phyloP scores from a whole-genome alignment of 306 rosid genomes.

The Dalbergia cochinchinensis region DNA sequence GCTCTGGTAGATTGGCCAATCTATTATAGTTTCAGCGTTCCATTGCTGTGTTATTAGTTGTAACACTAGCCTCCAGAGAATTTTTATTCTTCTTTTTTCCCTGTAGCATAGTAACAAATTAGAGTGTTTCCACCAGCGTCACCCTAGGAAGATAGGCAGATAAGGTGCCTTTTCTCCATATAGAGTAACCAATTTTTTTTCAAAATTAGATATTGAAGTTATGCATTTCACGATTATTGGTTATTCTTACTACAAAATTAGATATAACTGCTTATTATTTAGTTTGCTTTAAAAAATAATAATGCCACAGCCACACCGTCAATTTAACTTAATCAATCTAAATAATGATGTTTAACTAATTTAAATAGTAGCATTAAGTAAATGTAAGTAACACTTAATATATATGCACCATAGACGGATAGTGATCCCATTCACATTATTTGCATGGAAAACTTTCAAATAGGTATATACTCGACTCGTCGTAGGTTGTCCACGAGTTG shows the following conservation, averaged over 20 bases:
- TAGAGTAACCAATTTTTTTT: conserved; percentile 25
- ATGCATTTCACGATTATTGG: neutral
- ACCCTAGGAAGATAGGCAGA: conserved; percentile 46
- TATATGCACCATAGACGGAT: no score
- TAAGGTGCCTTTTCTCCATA: conserved; percentile 34
- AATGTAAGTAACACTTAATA: no score
- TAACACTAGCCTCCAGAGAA: conserved; percentile 41
- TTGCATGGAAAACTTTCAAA: no score
- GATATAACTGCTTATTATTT: neutral
- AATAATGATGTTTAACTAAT: no score
- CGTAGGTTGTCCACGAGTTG: no score
- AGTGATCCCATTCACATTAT: no score
- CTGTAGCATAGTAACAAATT: conserved; percentile 49
- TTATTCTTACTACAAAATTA: neutral
- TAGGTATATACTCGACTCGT: no score
- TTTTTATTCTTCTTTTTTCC: neutral
- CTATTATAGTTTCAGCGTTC: conserved; percentile 53
- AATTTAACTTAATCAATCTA: no score
- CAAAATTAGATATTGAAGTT: neutral
- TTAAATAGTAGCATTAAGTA: no score
- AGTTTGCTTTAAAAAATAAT: neutral
- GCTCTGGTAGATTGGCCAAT: conserved; percentile 70
- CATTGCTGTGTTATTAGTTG: conserved; percentile 42
- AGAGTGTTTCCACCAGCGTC: conserved; percentile 41
- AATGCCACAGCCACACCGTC: no score